Evolutionary conservation across 2,329 filamentous ascomycete genomes (phyloP).

Genomic region (Calcarisporium arbuscula): DNA sequence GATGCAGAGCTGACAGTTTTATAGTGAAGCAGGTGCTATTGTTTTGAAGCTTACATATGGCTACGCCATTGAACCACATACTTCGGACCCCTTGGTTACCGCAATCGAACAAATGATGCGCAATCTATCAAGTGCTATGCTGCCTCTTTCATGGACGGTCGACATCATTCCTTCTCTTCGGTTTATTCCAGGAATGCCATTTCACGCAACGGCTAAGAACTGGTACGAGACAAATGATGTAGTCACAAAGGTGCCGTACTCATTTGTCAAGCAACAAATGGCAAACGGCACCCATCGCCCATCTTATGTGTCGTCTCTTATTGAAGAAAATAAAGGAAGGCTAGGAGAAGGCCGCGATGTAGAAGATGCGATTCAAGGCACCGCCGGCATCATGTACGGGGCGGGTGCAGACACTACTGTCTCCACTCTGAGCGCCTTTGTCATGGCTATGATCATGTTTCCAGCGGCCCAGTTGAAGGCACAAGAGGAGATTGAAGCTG

Average conservation of each 20-base stretch:
- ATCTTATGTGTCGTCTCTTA: constrained; percentile 1
- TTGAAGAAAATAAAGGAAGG: no score
- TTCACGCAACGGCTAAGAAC: constrained; percentile 2
- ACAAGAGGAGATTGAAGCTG: constrained; percentile 10
- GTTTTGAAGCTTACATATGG: constrained; percentile 15
- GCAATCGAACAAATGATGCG: constrained; percentile 15
- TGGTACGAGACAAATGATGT: constrained; percentile 2
- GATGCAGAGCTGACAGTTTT: neutral
- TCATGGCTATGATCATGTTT: constrained; percentile 7
- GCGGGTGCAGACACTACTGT: constrained; percentile 9
- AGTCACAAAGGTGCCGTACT: neutral
- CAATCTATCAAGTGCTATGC: constrained; percentile 13
- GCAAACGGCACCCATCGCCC: neutral
- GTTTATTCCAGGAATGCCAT: constrained; percentile 16
- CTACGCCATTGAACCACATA: constrained; percentile 17
- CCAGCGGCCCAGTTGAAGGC: constrained; percentile 9
- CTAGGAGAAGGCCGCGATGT: no score
- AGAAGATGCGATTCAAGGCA: neutral
- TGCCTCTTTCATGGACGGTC: constrained; percentile 16
- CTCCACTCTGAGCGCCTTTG: neutral
- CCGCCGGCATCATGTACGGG: constrained; percentile 2
- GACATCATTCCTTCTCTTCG: constrained; percentile 17
- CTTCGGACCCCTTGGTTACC: constrained; percentile 15
- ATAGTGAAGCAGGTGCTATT: constrained; percentile 15
- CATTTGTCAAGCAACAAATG: constrained; percentile 4